Percentiles rank a stretch among this genome's conserved stretches.
These are phyloP conservation scores for Diaporthe vaccinii DNA, from an alignment of 2,329 filamentous ascomycete genomes.

Conservation along the genomic window DNA sequence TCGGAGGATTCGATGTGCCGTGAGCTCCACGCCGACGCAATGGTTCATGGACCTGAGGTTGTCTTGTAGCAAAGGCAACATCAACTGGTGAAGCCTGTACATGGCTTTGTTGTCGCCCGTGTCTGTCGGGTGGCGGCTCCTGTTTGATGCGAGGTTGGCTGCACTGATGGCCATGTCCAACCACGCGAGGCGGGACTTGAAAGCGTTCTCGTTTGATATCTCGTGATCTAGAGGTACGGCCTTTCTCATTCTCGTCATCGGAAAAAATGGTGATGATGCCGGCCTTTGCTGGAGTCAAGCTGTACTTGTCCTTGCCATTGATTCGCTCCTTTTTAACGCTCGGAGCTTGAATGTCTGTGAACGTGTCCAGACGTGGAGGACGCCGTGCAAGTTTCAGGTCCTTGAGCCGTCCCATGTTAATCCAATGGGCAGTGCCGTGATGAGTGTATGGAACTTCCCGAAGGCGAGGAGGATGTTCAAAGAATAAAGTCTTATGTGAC, in stretches of 20 bases:
- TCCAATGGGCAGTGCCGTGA: not conserved
- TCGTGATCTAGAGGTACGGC: not conserved
- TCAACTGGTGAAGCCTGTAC: not conserved
- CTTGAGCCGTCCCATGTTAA: slow-evolving; percentile 11
- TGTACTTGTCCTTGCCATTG: slow-evolving; percentile 20
- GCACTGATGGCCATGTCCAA: not conserved
- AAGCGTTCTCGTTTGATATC: not conserved
- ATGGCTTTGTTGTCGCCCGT: not conserved
- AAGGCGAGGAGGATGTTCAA: not conserved
- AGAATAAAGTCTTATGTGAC: not conserved
- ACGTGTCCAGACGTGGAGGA: not conserved
- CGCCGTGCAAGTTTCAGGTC: not conserved
- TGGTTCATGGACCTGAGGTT: not conserved
- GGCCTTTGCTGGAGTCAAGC: not conserved
- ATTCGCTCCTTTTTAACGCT: slow-evolving; percentile 6
- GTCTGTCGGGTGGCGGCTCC: not conserved
- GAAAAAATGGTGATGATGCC: not conserved
- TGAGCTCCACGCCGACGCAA: not conserved
- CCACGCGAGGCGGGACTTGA: not conserved
- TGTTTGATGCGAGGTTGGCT: slow-evolving; percentile 1
- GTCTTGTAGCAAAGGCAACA: not conserved
- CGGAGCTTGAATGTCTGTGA: slow-evolving; percentile 25
- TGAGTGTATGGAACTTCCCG: not conserved
- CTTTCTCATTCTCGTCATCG: slow-evolving; percentile 12
- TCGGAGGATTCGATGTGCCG: not conserved